phyloP scores from a whole-genome alignment of 305 asterid species.

The Fraxinus sp. region DNA sequence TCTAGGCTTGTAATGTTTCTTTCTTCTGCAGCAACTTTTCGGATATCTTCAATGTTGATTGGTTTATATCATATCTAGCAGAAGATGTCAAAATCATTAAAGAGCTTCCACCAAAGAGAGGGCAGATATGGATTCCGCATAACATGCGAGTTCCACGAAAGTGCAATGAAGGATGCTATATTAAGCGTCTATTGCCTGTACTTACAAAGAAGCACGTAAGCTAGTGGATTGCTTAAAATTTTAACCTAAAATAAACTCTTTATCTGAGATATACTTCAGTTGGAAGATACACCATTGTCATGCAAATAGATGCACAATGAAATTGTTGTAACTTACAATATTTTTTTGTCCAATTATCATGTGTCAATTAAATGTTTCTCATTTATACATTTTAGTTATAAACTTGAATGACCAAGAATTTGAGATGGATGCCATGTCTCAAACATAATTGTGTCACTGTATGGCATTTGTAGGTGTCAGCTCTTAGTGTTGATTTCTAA shows the following conservation, averaged over 20 bases:
- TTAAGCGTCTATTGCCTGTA: conserved; percentile 69
- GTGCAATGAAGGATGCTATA: conserved; percentile 78
- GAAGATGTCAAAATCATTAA: conserved; percentile 72
- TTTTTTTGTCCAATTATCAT: conserved; percentile 5
- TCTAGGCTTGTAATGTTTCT: conserved; percentile 30
- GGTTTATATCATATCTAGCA: conserved; percentile 72
- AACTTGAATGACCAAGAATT: neutral
- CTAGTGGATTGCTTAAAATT: conserved; percentile 13
- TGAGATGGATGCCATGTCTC: conserved; percentile 1
- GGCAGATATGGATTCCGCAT: conserved; percentile 66
- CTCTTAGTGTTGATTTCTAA: conserved; percentile 18
- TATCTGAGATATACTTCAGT: conserved; percentile 6
- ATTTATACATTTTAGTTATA: conserved; percentile 1
- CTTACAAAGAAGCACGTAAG: conserved; percentile 60
- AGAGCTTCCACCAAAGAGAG: conserved; percentile 81
- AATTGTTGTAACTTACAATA: conserved; percentile 4
- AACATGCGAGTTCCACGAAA: conserved; percentile 93
- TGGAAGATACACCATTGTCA: neutral
- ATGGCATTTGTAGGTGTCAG: conserved; percentile 16
- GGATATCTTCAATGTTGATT: conserved; percentile 80
- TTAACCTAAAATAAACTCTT: neutral
- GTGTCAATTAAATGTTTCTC: conserved; percentile 10
- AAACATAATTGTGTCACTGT: neutral
- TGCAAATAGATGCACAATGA: conserved; percentile 2
- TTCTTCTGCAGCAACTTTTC: conserved; percentile 77